phyloP scores from a whole-genome alignment of 192 early-diverging fungal genomes.

The Rhizophlyctis rosea region DNA sequence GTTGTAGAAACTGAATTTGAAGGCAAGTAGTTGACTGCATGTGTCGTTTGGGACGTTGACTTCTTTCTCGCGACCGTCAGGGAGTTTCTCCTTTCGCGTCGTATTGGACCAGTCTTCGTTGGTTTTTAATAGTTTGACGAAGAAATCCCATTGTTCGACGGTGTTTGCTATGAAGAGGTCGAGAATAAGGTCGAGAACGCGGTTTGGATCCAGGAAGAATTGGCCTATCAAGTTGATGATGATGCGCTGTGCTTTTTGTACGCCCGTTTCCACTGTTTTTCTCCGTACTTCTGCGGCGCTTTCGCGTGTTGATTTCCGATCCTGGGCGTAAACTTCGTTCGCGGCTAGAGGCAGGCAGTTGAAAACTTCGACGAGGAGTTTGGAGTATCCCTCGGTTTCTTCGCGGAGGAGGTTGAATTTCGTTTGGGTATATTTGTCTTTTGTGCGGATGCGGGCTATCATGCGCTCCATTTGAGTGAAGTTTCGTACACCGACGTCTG shows the following conservation, averaged over 20 bases:
- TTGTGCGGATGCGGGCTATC: conserved; percentile 57
- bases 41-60: conserved; percentile 5
- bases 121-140: conserved; percentile 57
- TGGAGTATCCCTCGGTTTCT: conserved; percentile 78
- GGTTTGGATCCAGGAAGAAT: conserved; percentile 81
- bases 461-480: too few species aligned
- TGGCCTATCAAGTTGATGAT: conserved; percentile 61
- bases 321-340: too few species aligned
- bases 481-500: too few species aligned
- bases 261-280: conserved; percentile 20
- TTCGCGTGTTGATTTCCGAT: too few species aligned
- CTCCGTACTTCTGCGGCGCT: conserved; percentile 4
- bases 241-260: conserved; percentile 19
- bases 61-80: not conserved
- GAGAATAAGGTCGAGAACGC: conserved; percentile 74
- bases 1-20: conserved; percentile 67
- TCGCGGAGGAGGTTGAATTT: conserved; percentile 82
- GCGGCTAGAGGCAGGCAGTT: conserved; percentile 28
- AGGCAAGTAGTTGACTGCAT: conserved; percentile 70
- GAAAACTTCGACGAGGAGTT: conserved; percentile 61
- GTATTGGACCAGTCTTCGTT: conserved; percentile 31
- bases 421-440: conserved; percentile 66
- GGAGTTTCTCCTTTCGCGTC: too few species aligned
- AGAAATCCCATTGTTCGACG: conserved; percentile 65
- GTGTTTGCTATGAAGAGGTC: conserved; percentile 74